Evolutionary conservation across 306 rosid species (phyloP).

Genomic region (Datisca glomerata): DNA sequence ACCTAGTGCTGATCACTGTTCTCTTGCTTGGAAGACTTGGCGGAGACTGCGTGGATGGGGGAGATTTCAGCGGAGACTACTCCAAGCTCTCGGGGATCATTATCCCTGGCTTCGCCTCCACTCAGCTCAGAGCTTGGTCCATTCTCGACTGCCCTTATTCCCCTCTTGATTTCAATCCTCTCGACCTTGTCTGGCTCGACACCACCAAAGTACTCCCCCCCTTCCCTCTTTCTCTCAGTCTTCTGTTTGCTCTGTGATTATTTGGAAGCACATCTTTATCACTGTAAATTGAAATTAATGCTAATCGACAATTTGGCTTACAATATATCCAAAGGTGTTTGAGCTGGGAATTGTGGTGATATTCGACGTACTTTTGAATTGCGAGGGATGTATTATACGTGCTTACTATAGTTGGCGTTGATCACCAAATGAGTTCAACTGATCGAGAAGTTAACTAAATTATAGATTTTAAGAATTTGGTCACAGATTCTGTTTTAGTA

Average conservation of each 20-base stretch:
- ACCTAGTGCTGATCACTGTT: neutral
- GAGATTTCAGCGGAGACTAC: constrained; percentile 51
- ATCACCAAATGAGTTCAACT: too few species aligned
- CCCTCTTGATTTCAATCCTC: constrained; percentile 97
- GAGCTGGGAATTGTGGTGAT: too few species aligned
- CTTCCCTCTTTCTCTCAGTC: neutral
- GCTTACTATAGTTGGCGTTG: too few species aligned
- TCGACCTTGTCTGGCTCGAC: constrained; percentile 99
- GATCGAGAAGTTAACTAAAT: too few species aligned
- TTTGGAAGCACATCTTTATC: neutral
- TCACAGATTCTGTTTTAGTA: too few species aligned
- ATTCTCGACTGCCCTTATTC: constrained; percentile 92
- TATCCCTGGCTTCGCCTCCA: constrained; percentile 95
- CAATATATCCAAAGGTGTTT: too few species aligned
- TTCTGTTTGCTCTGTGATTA: neutral
- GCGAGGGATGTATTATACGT: too few species aligned
- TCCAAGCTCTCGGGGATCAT: constrained; percentile 86
- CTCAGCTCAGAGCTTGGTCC: constrained; percentile 99
- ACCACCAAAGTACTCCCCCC: constrained; percentile 50
- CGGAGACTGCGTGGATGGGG: constrained; percentile 7
- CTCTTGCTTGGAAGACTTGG: constrained; percentile 3
- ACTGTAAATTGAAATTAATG: neutral
- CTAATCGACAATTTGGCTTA: neutral
- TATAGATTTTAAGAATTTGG: too few species aligned
- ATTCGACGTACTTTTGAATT: too few species aligned